A percentile compares a stretch with the other conserved stretches of the same genome.
phyloP scores from a whole-genome alignment of 352 stramenopile genomes.

The Sclerospora graminicola region DNA sequence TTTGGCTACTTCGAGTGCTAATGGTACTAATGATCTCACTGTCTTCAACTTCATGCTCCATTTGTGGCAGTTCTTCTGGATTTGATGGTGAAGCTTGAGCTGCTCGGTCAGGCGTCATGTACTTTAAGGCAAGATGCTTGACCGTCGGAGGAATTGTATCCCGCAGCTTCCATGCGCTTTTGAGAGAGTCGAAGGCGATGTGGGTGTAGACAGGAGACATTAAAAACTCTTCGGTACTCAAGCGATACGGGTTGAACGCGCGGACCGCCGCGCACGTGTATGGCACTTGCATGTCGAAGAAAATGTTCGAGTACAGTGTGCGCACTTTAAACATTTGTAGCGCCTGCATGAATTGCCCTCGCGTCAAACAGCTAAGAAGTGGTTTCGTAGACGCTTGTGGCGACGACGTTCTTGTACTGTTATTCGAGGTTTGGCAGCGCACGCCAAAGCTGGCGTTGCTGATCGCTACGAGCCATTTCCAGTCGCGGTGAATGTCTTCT shows the following conservation, averaged over 20 bases:
- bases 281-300: slow-evolving; percentile 74
- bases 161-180: slow-evolving; percentile 37
- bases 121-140: slow-evolving; percentile 28
- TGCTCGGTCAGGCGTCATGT: slow-evolving; percentile 11
- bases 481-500: slow-evolving; percentile 39
- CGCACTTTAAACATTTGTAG: slow-evolving; percentile 56
- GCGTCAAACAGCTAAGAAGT: slow-evolving; percentile 45
- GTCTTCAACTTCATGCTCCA: slow-evolving; percentile 7
- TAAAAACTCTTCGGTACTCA: slow-evolving; percentile 25
- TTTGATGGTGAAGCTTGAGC: slow-evolving; percentile 16
- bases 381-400: slow-evolving; percentile 2
- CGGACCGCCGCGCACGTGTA: slow-evolving; percentile 66
- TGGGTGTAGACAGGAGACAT: slow-evolving; percentile 66
- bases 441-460: slow-evolving; percentile 46
- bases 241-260: slow-evolving; percentile 73
- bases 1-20: slow-evolving; percentile 10
- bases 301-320: slow-evolving; percentile 68
- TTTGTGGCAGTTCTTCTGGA: slow-evolving; percentile 5
- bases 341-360: slow-evolving; percentile 66
- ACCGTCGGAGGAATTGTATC: slow-evolving; percentile 44
- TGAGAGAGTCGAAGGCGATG: slow-evolving; percentile 47
- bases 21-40: slow-evolving; percentile 5
- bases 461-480: slow-evolving; percentile 53
- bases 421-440: slow-evolving; percentile 20
- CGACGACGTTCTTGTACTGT: background rate